Conservation (phyloP, 441 rosid genomes). For the Populus hybrid region DNA sequence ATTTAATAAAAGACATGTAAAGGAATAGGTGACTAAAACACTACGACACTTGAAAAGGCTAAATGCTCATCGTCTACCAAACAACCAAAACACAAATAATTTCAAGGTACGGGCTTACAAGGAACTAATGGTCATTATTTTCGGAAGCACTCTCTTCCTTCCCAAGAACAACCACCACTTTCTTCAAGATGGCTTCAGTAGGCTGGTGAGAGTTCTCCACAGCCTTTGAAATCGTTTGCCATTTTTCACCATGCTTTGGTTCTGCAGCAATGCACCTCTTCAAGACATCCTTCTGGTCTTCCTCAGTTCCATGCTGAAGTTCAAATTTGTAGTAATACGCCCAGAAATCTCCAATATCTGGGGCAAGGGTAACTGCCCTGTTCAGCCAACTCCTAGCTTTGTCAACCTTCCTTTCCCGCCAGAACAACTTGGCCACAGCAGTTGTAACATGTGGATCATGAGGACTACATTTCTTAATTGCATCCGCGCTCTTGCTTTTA, state of each 20-base stretch:
- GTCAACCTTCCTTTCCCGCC: slow-evolving; percentile 92
- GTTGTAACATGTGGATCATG: slow-evolving; percentile 84
- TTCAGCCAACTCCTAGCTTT: slow-evolving; percentile 85
- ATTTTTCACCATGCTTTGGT: slow-evolving; percentile 91
- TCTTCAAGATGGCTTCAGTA: slow-evolving; percentile 76
- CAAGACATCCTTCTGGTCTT: slow-evolving; percentile 73
- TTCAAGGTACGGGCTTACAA: background rate
- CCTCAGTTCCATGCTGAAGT: slow-evolving; percentile 83
- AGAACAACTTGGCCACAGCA: slow-evolving; percentile 83
- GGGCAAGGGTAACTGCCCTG: slow-evolving; percentile 80
- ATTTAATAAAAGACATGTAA: background rate
- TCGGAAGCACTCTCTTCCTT: slow-evolving; percentile 81
- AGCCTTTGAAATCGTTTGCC: slow-evolving; percentile 83
- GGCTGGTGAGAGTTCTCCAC: slow-evolving; percentile 91
- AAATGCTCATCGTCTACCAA: background rate
- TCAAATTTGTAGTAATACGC: slow-evolving; percentile 86
- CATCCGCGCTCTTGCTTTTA: slow-evolving; percentile 76
- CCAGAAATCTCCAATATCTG: slow-evolving; percentile 91
- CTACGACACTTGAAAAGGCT: background rate
- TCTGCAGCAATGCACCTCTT: slow-evolving; percentile 75
- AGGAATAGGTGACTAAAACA: background rate
- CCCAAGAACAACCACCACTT: slow-evolving; percentile 66
- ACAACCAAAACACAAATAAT: background rate
- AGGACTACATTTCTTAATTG: slow-evolving; percentile 67
- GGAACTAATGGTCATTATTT: slow-evolving; percentile 35